Base-by-base conservation (phyloP, 2,329 filamentous ascomycete species). In the Neonectria ditissima region DNA sequence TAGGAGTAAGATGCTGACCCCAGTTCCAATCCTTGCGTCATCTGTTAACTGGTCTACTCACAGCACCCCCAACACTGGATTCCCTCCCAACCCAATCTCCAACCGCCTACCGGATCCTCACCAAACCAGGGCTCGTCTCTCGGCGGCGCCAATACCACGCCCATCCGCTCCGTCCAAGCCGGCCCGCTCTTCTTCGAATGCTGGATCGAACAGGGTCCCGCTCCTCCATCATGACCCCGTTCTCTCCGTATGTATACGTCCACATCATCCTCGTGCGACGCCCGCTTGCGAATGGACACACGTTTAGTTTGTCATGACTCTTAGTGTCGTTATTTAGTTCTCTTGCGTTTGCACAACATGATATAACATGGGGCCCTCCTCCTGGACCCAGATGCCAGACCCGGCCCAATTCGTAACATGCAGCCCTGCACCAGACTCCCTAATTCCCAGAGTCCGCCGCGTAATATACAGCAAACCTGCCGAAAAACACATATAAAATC, bases 161-260 rank as follows among this genome's bases (percentile, higher is more conserved):
- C 87, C 11, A 75, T 89, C 37, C 83, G 86, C 34, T 79, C 85
- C 5, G 83, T 89, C 1, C 82, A 82, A 62, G 82, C 89, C 54
- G 83, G 89, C 48, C 82, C 89, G 66, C 71, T 92, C 59, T 82
- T 90, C 78, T 82, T 91, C 75, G 89, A 91, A 81, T 83, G 90
- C 80, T 82, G 90, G 88, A 76, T 91, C 68, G 80, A 92, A 77
- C 72, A 76, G 28, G 65, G 65, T 28, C 44, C 53, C 7, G 16
- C 51, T 22, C 26, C 53, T 13, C n/a, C 56, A 63, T 59, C 4
- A 45, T 55, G 24, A 55, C 9, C 24, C 11, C 2, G 4, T 20
- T 32, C n/a, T 16, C 10, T 41, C 52, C 18, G 50, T 37, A 24
- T 48, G 11, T 28, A 48, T 14, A 52, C 43, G 5, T 32, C n/a